Evolutionary conservation across 2,329 filamentous ascomycete species (phyloP).

Genomic region (Tolypocladium cylindrosporum): DNA sequence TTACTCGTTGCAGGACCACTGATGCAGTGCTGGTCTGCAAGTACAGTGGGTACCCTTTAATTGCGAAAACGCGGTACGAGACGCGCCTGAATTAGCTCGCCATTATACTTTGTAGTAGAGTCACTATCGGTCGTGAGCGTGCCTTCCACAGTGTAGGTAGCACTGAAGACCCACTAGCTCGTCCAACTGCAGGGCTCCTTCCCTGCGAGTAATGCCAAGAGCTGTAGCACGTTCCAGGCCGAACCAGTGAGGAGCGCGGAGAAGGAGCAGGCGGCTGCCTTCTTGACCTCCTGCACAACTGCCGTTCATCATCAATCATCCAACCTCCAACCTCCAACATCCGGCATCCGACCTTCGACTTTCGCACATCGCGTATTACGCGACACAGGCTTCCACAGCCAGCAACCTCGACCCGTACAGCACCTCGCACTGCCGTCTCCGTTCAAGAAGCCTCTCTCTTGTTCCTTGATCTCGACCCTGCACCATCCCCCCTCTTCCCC

Average conservation of each 20-base stretch:
- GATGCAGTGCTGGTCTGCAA: no score
- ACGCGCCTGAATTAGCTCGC: no score
- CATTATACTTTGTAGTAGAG: no score
- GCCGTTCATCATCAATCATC: not conserved
- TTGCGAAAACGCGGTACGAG: no score
- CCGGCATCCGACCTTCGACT: conserved; percentile 4
- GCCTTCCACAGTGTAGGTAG: not conserved
- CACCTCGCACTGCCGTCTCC: not conserved
- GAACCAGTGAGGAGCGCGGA: not conserved
- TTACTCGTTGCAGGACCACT: not conserved
- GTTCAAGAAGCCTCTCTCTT: not conserved
- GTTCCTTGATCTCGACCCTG: not conserved
- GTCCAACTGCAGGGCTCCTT: not conserved
- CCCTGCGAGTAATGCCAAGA: not conserved
- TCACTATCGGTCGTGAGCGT: no score
- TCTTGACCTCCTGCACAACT: not conserved
- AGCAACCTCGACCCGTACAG: not conserved
- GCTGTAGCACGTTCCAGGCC: not conserved
- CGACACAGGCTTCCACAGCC: not conserved
- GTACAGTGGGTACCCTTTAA: no score
- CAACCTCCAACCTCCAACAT: not conserved
- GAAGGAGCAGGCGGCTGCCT: not conserved
- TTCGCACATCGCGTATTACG: not conserved
- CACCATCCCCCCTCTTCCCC: not conserved
- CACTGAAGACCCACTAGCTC: not conserved